A percentile compares a stretch with the other conserved stretches of the same genome.
phyloP scores from a whole-genome alignment of 371 early-diverging fungal genomes.

The Apophysomyces trapeziformis region DNA sequence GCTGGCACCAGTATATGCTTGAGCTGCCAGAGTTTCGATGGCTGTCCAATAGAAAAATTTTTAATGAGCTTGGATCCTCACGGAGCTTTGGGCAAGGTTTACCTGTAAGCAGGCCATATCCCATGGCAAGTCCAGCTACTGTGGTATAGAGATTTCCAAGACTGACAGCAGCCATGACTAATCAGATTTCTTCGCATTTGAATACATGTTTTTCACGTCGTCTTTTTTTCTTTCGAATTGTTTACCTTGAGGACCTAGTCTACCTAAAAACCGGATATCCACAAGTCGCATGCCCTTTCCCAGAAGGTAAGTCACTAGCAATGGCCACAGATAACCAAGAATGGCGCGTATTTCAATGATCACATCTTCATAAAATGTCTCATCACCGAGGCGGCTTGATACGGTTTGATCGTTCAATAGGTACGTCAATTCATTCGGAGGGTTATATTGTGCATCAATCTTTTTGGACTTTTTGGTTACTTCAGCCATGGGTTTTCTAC shows the following conservation, averaged over 20 bases:
- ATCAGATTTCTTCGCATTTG: background rate
- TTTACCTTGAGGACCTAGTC: slow-evolving; percentile 32
- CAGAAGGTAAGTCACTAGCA: slow-evolving; percentile 35
- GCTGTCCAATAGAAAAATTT: slow-evolving; percentile 24
- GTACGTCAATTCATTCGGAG: background rate
- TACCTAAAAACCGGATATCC: slow-evolving; percentile 47
- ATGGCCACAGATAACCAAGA: slow-evolving; percentile 28
- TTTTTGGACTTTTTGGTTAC: background rate
- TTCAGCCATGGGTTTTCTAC: background rate
- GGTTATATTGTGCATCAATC: background rate
- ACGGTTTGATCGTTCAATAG: background rate
- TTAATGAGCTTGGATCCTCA: background rate
- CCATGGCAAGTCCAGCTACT: slow-evolving; percentile 40
- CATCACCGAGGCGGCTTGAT: background rate
- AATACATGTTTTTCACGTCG: background rate
- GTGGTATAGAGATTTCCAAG: slow-evolving; percentile 38
- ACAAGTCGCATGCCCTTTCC: slow-evolving; percentile 32
- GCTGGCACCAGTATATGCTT: slow-evolving; percentile 46
- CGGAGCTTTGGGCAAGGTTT: background rate
- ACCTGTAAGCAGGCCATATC: slow-evolving; percentile 48
- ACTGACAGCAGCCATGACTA: slow-evolving; percentile 44
- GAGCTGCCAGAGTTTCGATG: slow-evolving; percentile 49
- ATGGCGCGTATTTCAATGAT: slow-evolving; percentile 9
- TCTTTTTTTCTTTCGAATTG: background rate
- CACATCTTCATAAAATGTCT: background rate